These are phyloP conservation scores for Papiliotrema fonsecae DNA, from an alignment of 1,284 basidiomycete genomes.

Conservation along the genomic window DNA sequence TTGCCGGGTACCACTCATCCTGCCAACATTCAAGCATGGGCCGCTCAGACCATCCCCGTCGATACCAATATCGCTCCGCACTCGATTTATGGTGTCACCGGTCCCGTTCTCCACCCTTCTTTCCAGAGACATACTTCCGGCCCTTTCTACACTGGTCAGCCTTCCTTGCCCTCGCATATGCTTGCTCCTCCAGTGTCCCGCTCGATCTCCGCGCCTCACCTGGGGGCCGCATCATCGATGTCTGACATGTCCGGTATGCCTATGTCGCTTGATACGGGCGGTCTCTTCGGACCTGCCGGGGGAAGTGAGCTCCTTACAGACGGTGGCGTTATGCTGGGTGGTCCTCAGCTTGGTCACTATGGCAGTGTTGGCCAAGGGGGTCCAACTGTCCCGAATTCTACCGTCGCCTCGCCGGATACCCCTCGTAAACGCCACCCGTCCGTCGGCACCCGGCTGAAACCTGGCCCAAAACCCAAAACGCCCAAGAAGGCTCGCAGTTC, in stretches of 20 bases:
- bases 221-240: background rate
- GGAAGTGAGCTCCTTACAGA: background rate
- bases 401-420: slow-evolving; percentile 11
- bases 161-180: slow-evolving; percentile 6
- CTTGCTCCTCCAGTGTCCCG: slow-evolving; percentile 14
- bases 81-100: too few relatives aligned
- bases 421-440: slow-evolving; percentile 25
- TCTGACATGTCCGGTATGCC: slow-evolving; percentile 4
- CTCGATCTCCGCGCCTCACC: slow-evolving; percentile 5
- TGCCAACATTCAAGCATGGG: slow-evolving; percentile 16
- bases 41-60: slow-evolving; percentile 13
- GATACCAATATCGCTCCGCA: too few relatives aligned
- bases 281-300: slow-evolving; percentile 3
- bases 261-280: background rate
- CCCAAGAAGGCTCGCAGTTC: slow-evolving; percentile 17
- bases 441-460: slow-evolving; percentile 28
- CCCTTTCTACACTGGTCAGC: background rate
- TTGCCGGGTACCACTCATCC: slow-evolving; percentile 4
- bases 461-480: slow-evolving; percentile 32
- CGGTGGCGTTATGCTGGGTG: too few relatives aligned
- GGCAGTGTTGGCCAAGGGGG: too few relatives aligned
- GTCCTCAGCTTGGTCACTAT: too few relatives aligned
- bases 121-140: background rate
- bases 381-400: background rate
- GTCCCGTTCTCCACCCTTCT: too few relatives aligned